Evolutionary conservation across 441 rosid genomes (phyloP).

Genomic region (Aquilaria agallochum): DNA sequence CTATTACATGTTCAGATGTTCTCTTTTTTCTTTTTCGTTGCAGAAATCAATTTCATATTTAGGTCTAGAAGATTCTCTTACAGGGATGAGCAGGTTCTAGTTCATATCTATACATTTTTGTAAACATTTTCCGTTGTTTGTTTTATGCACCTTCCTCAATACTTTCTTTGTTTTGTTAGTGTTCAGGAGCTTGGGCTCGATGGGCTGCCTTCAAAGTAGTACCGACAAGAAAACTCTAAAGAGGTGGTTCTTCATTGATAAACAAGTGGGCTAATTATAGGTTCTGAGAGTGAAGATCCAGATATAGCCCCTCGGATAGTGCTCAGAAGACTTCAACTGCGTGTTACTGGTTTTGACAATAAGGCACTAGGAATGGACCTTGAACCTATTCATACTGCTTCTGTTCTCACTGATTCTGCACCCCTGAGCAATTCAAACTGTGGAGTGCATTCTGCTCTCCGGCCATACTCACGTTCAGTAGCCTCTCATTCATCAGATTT

Average conservation of each 20-base stretch:
- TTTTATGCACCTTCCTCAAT: not conserved
- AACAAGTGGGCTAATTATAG: slow-evolving; percentile 34
- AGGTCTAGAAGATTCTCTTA: slow-evolving; percentile 2
- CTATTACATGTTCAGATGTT: too few species aligned
- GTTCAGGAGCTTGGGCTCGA: slow-evolving; percentile 28
- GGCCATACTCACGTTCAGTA: slow-evolving; percentile 41
- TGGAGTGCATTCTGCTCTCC: slow-evolving; percentile 24
- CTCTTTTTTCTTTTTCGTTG: too few species aligned
- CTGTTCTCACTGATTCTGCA: slow-evolving; percentile 54
- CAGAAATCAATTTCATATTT: too few species aligned
- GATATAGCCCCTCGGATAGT: slow-evolving; percentile 1
- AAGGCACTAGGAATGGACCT: slow-evolving; percentile 61
- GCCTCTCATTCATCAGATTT: slow-evolving; percentile 41
- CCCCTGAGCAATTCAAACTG: slow-evolving; percentile 38
- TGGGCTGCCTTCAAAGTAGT: slow-evolving; percentile 35
- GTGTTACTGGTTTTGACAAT: slow-evolving; percentile 3
- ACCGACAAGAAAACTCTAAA: slow-evolving; percentile 34
- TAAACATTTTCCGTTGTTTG: not conserved
- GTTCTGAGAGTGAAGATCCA: slow-evolving; percentile 8
- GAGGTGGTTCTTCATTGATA: slow-evolving; percentile 44
- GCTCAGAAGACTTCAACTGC: not conserved
- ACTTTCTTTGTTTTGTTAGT: slow-evolving; percentile 13
- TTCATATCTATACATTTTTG: slow-evolving; percentile 8
- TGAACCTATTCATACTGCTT: slow-evolving; percentile 50
- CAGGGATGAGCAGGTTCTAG: slow-evolving; percentile 19